phyloP scores from a whole-genome alignment of 352 stramenopile species.

The Phytophthora boehmeriae region DNA sequence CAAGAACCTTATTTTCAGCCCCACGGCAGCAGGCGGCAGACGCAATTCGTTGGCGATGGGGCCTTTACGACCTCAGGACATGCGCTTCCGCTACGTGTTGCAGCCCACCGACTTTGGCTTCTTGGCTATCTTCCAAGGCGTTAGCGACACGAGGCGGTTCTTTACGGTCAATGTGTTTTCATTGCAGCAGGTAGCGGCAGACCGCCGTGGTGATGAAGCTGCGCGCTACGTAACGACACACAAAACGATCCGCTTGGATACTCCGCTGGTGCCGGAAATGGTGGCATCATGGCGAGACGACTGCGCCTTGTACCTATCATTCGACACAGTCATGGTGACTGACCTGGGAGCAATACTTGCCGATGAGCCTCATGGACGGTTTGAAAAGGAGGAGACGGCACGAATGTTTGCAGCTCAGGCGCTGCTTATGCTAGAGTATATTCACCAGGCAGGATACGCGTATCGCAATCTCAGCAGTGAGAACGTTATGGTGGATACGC shows the following conservation, averaged over 20 bases:
- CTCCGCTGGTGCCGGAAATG: slow-evolving; percentile 75
- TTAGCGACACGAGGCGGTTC: slow-evolving; percentile 63
- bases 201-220: slow-evolving; percentile 76
- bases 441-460: slow-evolving; percentile 78
- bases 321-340: slow-evolving; percentile 71
- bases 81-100: slow-evolving; percentile 73
- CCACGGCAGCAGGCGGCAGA: slow-evolving; percentile 30
- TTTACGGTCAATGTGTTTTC: slow-evolving; percentile 85
- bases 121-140: slow-evolving; percentile 73
- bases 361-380: slow-evolving; percentile 59
- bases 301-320: slow-evolving; percentile 79
- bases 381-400: slow-evolving; percentile 55
- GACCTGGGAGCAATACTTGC: slow-evolving; percentile 65
- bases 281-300: slow-evolving; percentile 81
- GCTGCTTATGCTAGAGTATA: slow-evolving; percentile 85
- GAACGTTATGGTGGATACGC: slow-evolving; percentile 82
- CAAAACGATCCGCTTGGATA: slow-evolving; percentile 71
- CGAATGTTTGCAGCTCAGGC: slow-evolving; percentile 72
- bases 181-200: slow-evolving; percentile 67
- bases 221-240: slow-evolving; percentile 71
- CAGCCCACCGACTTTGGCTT: slow-evolving; percentile 82
- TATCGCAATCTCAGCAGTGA: slow-evolving; percentile 89
- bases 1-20: slow-evolving; percentile 83
- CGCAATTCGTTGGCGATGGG: slow-evolving; percentile 56
- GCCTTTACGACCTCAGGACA: slow-evolving; percentile 57